Evolutionary conservation across 2,329 filamentous ascomycete genomes (phyloP), one percentile per base, ranked within the genome.

Genomic region (Fusarium musae): DNA sequence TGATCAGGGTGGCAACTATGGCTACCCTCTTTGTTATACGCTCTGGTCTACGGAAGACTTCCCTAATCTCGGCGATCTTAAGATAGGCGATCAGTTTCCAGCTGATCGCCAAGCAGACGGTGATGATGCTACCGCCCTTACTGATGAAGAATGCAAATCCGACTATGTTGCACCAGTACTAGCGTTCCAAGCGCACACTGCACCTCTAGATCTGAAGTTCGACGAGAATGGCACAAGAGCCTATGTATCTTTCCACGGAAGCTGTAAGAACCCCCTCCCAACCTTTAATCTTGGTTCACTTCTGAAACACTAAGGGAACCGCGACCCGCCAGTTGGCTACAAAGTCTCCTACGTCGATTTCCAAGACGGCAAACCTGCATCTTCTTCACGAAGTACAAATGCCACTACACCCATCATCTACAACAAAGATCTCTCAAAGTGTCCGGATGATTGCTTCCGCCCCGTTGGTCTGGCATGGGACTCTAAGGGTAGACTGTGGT

Each of bases 141-240:
- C 83, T 39, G 87, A 89, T 76, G 78, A 80, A 7, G 77, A 80
- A 16, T 89, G 87, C 75, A 82, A 82, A 5, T 66, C 78, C 15
- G 78, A 85, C 23, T 85, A 83, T 30, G 79, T 85, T 23, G 72
- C 85, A 5, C 87, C 93, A 69, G 69, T 89, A 2, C 82, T 95
- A 30, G 89, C 88, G 6, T 88, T 88, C 73, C 83, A 83, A 57
- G 88, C 92, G 2, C 93, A 95, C 77, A 92, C 87, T 77, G 92
- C 93, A 0, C 93, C 93, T 2, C 83, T 95, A 2, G 92, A 93
- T 71, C 88, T 94, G 77, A 89, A 90, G 69, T 95, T 95, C 82
- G 85, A 88, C 69, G 77, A 84, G 1, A 82, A 86, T 47, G 88
- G 88, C 39, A 87, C 85, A 16, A 86, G 84, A 4, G 92, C 91